Base-by-base conservation (phyloP, 2,329 filamentous ascomycete species). In the Ophiostoma ulmi region DNA sequence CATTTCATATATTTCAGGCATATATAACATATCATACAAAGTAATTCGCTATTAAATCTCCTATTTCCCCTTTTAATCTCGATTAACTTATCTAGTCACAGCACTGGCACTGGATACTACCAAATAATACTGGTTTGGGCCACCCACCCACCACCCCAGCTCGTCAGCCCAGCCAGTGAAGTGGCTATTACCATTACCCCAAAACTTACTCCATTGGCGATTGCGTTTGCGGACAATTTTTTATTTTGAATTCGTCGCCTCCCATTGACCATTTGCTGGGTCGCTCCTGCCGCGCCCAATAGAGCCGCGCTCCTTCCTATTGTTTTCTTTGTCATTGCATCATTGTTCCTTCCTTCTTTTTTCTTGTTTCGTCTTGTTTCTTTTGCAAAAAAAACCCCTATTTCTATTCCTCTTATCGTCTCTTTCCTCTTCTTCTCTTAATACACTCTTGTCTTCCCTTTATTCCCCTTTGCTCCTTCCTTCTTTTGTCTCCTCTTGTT, bases 11-110 rank as follows among this genome's bases (percentile, higher is more conserved):
- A 26, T 26, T 26, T 26, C 26, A 26, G 26, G 26, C 26, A 26
- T 26, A 26, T 26, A 26, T 26, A 26, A 26, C 26, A 26, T 26
- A 26, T 26, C 26, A 26, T 26, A 26, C 26, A 31, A 22, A 35
- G 22, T 69, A 64, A 52, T 65, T 69, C 68, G 22, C 39, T 58
- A 41, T 48, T 61, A 41, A 65, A 65, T 69, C 22, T 48, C 14
- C 41, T 39, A n/a, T 38, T 70, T 22, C 26, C 55, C 55, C 55
- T 31, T 61, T 61, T 35, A 61, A 61, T 61, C 26, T 61, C 26
- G 55, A 61, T 35, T 61, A 61, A 31, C 26, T 61, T 61, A 26
- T 26, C 26, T 61, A 58, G 26, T 58, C 22, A n/a, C n/a, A n/a
- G n/a, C 4, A 26, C 52, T 11, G 52, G n/a, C 17, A 48, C 44